Conservation (phyloP, 2,329 filamentous ascomycete species). For the Zasmidium cellare region DNA sequence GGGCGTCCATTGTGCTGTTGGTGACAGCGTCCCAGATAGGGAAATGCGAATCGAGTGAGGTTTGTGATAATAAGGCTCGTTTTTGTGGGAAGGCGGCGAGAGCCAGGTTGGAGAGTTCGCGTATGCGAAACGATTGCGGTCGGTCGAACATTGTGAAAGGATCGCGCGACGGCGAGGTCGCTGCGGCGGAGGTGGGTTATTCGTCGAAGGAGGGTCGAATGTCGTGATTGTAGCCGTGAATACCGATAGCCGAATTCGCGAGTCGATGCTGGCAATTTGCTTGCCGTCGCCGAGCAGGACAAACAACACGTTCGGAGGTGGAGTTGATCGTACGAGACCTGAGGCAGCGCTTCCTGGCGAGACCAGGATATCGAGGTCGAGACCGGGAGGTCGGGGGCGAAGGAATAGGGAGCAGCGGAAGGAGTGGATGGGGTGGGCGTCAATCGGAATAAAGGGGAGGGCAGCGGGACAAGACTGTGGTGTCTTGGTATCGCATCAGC, state of each 20-base stretch:
- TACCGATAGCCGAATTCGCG: not conserved
- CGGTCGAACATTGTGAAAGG: slow-evolving; percentile 38
- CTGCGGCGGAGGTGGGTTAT: slow-evolving; percentile 22
- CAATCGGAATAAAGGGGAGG: not conserved
- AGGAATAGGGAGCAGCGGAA: not conserved
- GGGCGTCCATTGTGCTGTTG: slow-evolving; percentile 29
- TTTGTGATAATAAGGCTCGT: slow-evolving; percentile 22
- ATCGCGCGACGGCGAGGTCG: slow-evolving; percentile 29
- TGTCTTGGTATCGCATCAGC: not conserved
- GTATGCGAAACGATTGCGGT: slow-evolving; percentile 48
- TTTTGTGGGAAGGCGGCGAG: slow-evolving; percentile 42
- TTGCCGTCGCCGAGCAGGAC: not conserved
- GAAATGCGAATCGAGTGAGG: slow-evolving; percentile 28
- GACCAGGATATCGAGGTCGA: not conserved
- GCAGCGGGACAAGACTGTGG: too few relatives aligned
- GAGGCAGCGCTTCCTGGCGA: not conserved
- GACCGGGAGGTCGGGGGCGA: not conserved
- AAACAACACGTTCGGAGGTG: not conserved
- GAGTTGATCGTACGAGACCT: not conserved
- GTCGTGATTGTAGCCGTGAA: not conserved
- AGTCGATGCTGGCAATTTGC: not conserved
- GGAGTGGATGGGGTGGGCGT: not conserved
- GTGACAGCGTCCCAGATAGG: slow-evolving; percentile 33
- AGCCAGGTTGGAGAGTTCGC: slow-evolving; percentile 30
- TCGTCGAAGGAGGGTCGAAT: not conserved